Evolutionary conservation across 768 basidiomycete genomes (phyloP), one percentile per base, ranked within the genome.

Genomic region (Piloderma croceum): DNA sequence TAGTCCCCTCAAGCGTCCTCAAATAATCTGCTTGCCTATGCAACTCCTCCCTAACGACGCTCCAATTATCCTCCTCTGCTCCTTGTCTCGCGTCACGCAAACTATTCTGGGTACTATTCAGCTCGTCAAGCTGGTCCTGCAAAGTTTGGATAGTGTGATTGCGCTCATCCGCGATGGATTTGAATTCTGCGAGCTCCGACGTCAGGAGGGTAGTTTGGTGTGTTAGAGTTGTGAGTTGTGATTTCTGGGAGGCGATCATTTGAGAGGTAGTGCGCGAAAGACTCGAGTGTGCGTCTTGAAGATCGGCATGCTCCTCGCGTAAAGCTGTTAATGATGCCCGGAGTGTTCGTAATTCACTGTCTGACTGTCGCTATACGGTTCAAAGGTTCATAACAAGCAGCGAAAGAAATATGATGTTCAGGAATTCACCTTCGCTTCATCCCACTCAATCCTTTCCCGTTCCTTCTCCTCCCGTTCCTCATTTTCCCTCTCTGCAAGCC

Each of bases 391-490:
- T 18, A 21, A 33, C 19, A 23, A 23, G 37, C 35, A 12, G 11
- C 17, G 31, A 21, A 41, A 38, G 31, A 22, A 2, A 24, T 15
- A 34, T 42, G 5, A 24, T 6, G 36, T 10, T 39, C 13, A 24
- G 24, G 25, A 11, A 57, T 69, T 31, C 36, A 85, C 87, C 71
- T 79, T 83, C 46, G 81, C 79, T 43, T 74, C 70, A 4, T 71
- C 69, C 38, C 64, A 61, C 25, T 70, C 70, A 3, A 53, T 57
- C 12, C 73, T 65, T 40, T 84, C 76, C 7, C 57, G 57, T 42
- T 85, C 79, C 58, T 76, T 83, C 58, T 81, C 82, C 43, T 79
- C 76, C 18, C 76, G 64, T 45, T 87, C 83, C 25, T 79, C 76
- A 36, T 71, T 65, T 56, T 88, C 86, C 3, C 80, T 60, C 46